Percentiles rank a stretch among this genome's conserved stretches.
Evolutionary conservation across 106 monocot genomes (phyloP).

Genomic region (Xerophyta viscosa): DNA sequence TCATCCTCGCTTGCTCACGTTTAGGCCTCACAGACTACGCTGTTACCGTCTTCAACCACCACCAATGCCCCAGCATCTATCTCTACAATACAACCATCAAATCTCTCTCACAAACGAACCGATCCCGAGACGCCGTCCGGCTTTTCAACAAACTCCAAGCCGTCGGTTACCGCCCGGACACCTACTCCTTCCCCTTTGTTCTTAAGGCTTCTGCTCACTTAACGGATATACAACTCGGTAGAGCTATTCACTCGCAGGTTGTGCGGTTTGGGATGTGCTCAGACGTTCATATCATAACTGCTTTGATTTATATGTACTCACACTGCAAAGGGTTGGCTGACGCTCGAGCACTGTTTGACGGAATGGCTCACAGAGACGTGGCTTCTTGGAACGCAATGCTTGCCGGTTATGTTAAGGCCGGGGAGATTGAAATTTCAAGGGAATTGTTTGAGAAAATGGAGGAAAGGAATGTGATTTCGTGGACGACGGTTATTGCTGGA

Average conservation of each 20-base stretch:
- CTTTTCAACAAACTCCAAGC: slow-evolving; percentile 33
- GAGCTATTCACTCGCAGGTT: slow-evolving; percentile 37
- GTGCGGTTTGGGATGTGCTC: slow-evolving; percentile 21
- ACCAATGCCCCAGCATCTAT: slow-evolving; percentile 26
- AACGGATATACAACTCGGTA: slow-evolving; percentile 14
- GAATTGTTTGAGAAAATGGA: slow-evolving; percentile 42
- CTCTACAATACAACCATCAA: slow-evolving; percentile 59
- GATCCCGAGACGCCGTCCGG: slow-evolving; percentile 25
- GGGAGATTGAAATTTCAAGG: slow-evolving; percentile 30
- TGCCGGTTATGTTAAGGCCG: slow-evolving; percentile 39
- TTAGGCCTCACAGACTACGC: slow-evolving; percentile 42
- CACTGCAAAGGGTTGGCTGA: slow-evolving; percentile 8
- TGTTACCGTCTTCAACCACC: slow-evolving; percentile 28
- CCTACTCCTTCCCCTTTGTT: slow-evolving; percentile 56
- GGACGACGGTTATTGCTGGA: slow-evolving; percentile 55
- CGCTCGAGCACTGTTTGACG: slow-evolving; percentile 60
- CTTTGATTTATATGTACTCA: slow-evolving; percentile 39
- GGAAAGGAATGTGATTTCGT: slow-evolving; percentile 44
- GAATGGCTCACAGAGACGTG: slow-evolving; percentile 29
- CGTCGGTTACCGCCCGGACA: slow-evolving; percentile 42
- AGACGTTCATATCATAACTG: slow-evolving; percentile 38
- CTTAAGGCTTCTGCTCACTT: slow-evolving; percentile 47
- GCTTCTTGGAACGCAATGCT: slow-evolving; percentile 67
- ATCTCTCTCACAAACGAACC: slow-evolving; percentile 25
- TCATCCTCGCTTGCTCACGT: slow-evolving; percentile 35